Percentiles rank a stretch among this genome's conserved stretches.
Conservation (phyloP, 176 grass and related monocot species). For the Aegilops sharonensis region DNA sequence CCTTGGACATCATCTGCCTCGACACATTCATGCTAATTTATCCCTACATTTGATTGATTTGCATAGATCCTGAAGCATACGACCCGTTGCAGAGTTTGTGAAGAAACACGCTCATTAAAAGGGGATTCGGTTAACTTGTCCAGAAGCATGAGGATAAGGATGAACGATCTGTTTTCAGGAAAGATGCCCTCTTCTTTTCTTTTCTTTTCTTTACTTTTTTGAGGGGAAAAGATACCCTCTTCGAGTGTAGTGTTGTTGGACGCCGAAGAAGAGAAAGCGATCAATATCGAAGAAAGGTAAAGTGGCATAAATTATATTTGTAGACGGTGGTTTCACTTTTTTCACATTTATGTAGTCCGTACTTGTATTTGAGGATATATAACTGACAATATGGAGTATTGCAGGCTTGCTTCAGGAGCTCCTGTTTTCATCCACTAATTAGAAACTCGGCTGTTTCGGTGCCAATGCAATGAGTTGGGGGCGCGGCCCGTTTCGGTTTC, state of each 20-base stretch:
- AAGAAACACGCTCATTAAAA: constrained; percentile 18
- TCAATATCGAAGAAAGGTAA: constrained; percentile 77
- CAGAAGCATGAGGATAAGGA: constrained; percentile 45
- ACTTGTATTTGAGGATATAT: constrained; percentile 2
- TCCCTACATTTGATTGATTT: background rate
- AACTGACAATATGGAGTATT: background rate
- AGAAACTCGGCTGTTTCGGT: constrained; percentile 17
- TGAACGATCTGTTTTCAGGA: constrained; percentile 24
- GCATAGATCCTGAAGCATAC: background rate
- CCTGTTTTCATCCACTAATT: constrained; percentile 57
- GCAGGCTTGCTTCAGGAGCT: constrained; percentile 86
- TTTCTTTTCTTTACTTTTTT: too few species aligned
- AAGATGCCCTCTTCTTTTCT: constrained; percentile 35
- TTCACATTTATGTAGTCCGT: background rate
- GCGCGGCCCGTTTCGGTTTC: constrained; percentile 1
- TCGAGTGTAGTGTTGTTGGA: constrained; percentile 50
- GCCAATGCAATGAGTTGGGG: constrained; percentile 32
- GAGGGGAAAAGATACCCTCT: constrained; percentile 31
- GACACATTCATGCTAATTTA: background rate
- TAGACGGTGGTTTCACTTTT: background rate
- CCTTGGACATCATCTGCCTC: background rate
- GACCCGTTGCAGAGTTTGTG: constrained; percentile 13
- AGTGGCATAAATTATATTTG: background rate
- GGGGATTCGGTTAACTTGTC: constrained; percentile 29
- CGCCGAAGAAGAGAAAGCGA: constrained; percentile 51